phyloP scores from a whole-genome alignment of 495 filamentous ascomycete species.

The Neurospora hispaniola region DNA sequence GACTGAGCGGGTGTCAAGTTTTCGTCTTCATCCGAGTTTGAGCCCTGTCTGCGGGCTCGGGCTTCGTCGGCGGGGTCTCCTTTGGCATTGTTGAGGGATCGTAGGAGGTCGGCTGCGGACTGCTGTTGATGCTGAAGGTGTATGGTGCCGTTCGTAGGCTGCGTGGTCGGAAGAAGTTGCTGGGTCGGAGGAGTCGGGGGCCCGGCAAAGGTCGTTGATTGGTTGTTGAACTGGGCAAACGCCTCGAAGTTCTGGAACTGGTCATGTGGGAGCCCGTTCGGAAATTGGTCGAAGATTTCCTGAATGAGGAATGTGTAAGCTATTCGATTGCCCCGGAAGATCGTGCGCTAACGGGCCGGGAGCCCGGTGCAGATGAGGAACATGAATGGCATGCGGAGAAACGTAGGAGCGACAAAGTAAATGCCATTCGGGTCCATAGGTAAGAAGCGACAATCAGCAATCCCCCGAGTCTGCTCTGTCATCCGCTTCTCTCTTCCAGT shows the following conservation, averaged over 20 bases:
- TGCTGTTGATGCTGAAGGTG: constrained; percentile 13
- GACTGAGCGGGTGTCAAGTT: constrained; percentile 67
- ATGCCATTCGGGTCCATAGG: background rate
- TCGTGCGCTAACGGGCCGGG: background rate
- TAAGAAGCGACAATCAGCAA: background rate
- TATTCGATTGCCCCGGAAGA: constrained; percentile 3
- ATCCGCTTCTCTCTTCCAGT: background rate
- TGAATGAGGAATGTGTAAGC: constrained; percentile 35
- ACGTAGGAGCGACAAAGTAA: background rate
- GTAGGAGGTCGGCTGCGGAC: constrained; percentile 20
- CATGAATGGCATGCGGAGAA: background rate
- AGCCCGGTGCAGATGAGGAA: background rate
- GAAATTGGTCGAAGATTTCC: constrained; percentile 36
- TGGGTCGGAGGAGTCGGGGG: constrained; percentile 35
- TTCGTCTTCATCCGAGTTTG: constrained; percentile 45
- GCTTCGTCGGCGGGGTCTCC: constrained; percentile 19
- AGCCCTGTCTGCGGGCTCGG: constrained; percentile 35
- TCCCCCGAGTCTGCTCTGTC: background rate
- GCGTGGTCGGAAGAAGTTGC: constrained; percentile 8
- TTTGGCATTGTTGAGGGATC: constrained; percentile 22
- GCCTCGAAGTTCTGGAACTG: constrained; percentile 36
- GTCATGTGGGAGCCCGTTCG: constrained; percentile 28
- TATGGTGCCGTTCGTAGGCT: constrained; percentile 20
- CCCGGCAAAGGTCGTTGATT: constrained; percentile 24
- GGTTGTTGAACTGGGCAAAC: constrained; percentile 31